These are phyloP conservation scores for Ampelomyces quisqualis DNA, from an alignment of 2,329 filamentous ascomycete genomes.

Conservation along the genomic window DNA sequence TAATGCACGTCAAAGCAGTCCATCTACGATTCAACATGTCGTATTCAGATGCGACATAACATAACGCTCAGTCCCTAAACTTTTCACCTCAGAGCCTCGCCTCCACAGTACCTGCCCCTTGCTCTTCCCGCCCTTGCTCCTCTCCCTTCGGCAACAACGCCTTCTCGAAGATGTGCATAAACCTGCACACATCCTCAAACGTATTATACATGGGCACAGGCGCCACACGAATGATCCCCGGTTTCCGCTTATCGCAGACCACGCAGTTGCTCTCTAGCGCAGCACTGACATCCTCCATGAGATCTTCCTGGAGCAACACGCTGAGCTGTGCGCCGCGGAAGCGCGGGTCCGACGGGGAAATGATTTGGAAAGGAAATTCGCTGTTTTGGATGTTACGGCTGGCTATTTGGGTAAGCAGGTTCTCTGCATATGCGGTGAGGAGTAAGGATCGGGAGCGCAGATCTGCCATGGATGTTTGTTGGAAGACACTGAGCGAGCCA, in stretches of 20 bases:
- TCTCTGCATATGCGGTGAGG: conserved; percentile 66
- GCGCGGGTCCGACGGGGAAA: conserved; percentile 68
- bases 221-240: conserved; percentile 80
- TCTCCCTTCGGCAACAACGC: conserved; percentile 35
- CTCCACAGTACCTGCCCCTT: conserved; percentile 8
- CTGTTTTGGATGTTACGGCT: conserved; percentile 22
- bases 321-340: conserved; percentile 80
- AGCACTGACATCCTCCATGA: conserved; percentile 66
- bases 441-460: conserved; percentile 70
- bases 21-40: too few relatives aligned
- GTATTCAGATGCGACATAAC: too few relatives aligned
- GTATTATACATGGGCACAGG: conserved; percentile 82
- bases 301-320: conserved; percentile 64
- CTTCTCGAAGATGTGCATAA: conserved; percentile 50
- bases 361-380: conserved; percentile 47
- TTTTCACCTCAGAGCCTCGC: conserved; percentile 17
- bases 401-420: conserved; percentile 29
- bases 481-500: conserved; percentile 72
- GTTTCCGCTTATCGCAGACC: conserved; percentile 79
- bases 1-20: too few relatives aligned
- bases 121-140: conserved; percentile 4
- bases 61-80: too few relatives aligned
- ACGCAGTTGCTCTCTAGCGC: conserved; percentile 68
- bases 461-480: conserved; percentile 66
- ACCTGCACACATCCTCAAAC: conserved; percentile 65